Conservation (phyloP, 2,329 filamentous ascomycete species). For the Colletotrichum noveboracense region DNA sequence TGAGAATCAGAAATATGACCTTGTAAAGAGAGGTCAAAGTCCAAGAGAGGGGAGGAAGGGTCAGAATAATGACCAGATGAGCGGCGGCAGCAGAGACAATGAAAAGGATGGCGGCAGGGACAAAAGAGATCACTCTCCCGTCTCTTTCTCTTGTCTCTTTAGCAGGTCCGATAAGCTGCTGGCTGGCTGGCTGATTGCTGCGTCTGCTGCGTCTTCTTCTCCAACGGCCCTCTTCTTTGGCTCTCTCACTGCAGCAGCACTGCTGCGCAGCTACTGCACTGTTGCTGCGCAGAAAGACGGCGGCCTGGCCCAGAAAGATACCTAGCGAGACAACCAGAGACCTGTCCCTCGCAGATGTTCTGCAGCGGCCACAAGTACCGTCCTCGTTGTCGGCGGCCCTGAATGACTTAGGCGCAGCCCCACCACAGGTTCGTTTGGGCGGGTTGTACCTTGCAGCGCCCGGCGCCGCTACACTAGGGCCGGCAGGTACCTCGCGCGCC, state of each 20-base stretch:
- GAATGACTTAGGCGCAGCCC: neutral
- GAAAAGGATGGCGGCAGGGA: neutral
- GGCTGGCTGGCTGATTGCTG: neutral
- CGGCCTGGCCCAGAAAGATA: neutral
- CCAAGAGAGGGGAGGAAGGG: neutral
- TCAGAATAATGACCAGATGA: neutral
- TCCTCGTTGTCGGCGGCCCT: neutral
- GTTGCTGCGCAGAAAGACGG: neutral
- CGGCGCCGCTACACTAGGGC: neutral
- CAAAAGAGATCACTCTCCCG: neutral
- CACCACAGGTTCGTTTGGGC: constrained; percentile 13
- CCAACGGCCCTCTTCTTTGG: neutral
- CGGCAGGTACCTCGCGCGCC: neutral
- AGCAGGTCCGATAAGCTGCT: neutral
- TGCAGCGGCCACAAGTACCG: neutral
- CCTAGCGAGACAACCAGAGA: neutral
- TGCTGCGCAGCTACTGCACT: neutral
- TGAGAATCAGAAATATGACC: neutral
- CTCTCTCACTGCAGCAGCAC: neutral
- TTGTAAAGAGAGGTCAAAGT: neutral
- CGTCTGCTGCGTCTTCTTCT: neutral
- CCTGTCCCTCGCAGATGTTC: neutral
- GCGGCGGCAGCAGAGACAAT: neutral
- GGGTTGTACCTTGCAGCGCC: constrained; percentile 10
- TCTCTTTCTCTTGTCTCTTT: neutral